Percentiles rank a stretch among this genome's conserved stretches.
These are phyloP conservation scores for Calonectria montana DNA, from an alignment of 2,329 filamentous ascomycete genomes.

Conservation along the genomic window DNA sequence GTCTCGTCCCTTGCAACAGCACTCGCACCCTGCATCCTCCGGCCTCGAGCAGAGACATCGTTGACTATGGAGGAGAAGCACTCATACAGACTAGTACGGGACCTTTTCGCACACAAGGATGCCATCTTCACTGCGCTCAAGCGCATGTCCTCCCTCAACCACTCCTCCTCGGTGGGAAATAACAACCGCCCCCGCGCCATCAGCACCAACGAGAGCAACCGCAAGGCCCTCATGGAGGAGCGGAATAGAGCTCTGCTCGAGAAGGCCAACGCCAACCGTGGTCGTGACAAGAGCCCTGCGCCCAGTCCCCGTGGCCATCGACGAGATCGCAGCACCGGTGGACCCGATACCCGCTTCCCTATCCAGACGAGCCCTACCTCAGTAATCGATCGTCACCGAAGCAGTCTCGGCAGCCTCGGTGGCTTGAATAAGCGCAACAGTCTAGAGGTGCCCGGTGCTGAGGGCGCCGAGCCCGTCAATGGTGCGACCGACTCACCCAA, in stretches of 20 bases:
- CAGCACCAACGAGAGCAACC: conserved; percentile 95
- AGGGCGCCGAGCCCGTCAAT: conserved; percentile 58
- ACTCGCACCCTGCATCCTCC: conserved; percentile 87
- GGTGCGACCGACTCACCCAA: conserved; percentile 48
- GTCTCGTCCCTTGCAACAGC: conserved; percentile 77
- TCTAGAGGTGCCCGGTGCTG: conserved; percentile 81
- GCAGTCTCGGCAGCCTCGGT: conserved; percentile 62
- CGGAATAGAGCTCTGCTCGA: conserved; percentile 84
- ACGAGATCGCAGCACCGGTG: conserved; percentile 82
- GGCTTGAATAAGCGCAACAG: conserved; percentile 71
- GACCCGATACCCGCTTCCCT: conserved; percentile 84
- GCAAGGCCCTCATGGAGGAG: conserved; percentile 94
- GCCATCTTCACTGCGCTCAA: conserved; percentile 96
- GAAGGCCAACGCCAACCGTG: conserved; percentile 72
- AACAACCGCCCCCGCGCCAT: conserved; percentile 82
- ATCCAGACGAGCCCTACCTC: conserved; percentile 76
- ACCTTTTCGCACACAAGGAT: conserved; percentile 94
- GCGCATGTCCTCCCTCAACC: conserved; percentile 79
- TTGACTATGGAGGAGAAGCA: conserved; percentile 97
- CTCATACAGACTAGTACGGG: conserved; percentile 87
- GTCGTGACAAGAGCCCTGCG: conserved; percentile 79
- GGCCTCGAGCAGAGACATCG: conserved; percentile 87
- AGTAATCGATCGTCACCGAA: conserved; percentile 62
- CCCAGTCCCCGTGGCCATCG: conserved; percentile 73
- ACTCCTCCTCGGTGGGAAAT: conserved; percentile 65